phyloP scores from a whole-genome alignment of 1,284 basidiomycete species.

The Filobasidium uniguttulatum region DNA sequence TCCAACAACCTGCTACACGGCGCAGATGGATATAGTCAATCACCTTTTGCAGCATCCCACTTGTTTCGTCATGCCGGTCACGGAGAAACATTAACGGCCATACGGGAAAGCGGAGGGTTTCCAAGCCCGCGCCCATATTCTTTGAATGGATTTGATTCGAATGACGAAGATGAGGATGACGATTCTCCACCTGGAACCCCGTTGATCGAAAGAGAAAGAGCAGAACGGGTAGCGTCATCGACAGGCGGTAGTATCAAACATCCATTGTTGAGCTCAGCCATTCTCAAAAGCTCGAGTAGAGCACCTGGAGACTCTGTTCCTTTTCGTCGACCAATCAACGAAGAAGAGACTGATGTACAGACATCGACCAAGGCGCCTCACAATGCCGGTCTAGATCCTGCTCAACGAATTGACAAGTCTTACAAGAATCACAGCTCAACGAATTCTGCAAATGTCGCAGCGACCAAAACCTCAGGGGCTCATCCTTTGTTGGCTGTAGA shows the following conservation, averaged over 20 bases:
- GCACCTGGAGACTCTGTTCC: constrained; percentile 45
- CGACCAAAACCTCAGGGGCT: neutral
- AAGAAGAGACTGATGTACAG: constrained; percentile 62
- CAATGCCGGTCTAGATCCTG: too few relatives aligned
- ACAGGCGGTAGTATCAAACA: constrained; percentile 2
- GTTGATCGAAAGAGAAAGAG: constrained; percentile 4
- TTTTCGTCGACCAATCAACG: constrained; percentile 61
- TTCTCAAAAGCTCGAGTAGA: constrained; percentile 6
- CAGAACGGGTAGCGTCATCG: neutral
- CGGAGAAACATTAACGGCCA: neutral
- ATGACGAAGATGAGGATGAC: constrained; percentile 2
- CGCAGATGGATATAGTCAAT: constrained; percentile 43
- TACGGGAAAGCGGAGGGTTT: constrained; percentile 17
- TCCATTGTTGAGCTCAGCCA: constrained; percentile 9
- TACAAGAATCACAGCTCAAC: too few relatives aligned
- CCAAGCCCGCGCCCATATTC: neutral
- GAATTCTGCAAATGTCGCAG: too few relatives aligned
- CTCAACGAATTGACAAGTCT: too few relatives aligned
- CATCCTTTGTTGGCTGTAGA: neutral
- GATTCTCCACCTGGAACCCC: constrained; percentile 11
- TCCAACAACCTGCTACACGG: constrained; percentile 4
- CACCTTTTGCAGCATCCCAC: constrained; percentile 76
- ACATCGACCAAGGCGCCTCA: too few relatives aligned
- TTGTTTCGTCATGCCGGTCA: constrained; percentile 41
- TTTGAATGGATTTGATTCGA: neutral